A percentile compares a stretch with the other conserved stretches of the same genome.
These are phyloP conservation scores for Kewa caespitosa DNA, from an alignment of 179 eudicot genomes.

Conservation along the genomic window DNA sequence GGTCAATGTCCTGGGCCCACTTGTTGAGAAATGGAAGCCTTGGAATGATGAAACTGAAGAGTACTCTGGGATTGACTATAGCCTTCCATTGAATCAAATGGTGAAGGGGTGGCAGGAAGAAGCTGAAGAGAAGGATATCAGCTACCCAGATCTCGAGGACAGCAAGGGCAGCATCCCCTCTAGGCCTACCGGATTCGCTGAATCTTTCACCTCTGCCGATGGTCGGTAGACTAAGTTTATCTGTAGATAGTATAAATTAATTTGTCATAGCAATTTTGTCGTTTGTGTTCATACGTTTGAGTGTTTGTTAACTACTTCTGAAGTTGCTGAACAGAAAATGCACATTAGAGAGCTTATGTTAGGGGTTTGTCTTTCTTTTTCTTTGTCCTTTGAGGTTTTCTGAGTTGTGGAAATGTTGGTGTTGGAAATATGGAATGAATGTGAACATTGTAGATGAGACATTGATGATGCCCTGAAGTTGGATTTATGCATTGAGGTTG, in stretches of 20 bases:
- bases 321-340: constrained; percentile 10
- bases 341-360: neutral
- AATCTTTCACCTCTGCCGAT: constrained; percentile 85
- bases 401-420: neutral
- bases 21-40: constrained; percentile 94
- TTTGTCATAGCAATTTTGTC: constrained; percentile 15
- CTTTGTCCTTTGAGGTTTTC: neutral
- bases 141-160: constrained; percentile 63
- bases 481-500: neutral
- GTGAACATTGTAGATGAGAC: constrained; percentile 5
- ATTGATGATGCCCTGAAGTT: neutral
- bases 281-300: constrained; percentile 23
- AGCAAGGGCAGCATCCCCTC: constrained; percentile 91
- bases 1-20: constrained; percentile 68
- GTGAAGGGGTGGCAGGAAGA: constrained; percentile 98
- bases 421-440: constrained; percentile 14
- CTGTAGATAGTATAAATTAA: neutral
- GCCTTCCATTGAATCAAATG: constrained; percentile 86
- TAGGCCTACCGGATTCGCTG: constrained; percentile 88
- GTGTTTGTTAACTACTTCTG: neutral
- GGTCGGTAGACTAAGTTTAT: constrained; percentile 46
- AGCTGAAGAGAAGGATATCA: constrained; percentile 62
- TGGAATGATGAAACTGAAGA: constrained; percentile 72
- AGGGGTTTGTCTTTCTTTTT: too few species aligned
- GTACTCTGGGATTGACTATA: constrained; percentile 81